Evolutionary conservation across 441 rosid genomes (phyloP), one percentile per base, ranked within the genome.

Genomic region (Bocquillonia castaneifolia): DNA sequence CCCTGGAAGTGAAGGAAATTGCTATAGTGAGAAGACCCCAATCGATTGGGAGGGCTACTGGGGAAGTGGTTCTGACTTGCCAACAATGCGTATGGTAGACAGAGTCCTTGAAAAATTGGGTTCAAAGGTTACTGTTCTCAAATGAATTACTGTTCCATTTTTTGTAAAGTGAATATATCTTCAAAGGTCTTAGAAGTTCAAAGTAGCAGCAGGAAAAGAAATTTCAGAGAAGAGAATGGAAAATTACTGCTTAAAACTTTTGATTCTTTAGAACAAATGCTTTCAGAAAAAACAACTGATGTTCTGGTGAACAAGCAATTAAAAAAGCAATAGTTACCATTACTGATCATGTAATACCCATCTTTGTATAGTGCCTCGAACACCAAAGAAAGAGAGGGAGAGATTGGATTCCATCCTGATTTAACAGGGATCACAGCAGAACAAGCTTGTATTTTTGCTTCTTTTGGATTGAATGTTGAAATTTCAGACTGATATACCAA

Each of bases 51-150:
- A 84, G 72, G 82, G 83, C 59, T 90, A 91, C 61, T 89, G 96
- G 97, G 97, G 99, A 60, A 86, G 91, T 61, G 97, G 92, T 54
- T 89, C 99, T 1, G 91, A 91, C 76, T 65, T 87, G 75, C 83
- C 80, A 8, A 89, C 93, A 28, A 89, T 89, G 97, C 77, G 77
- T 22, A 88, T 91, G 91, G 91, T 87, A 63, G 86, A 88, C 14
- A 77, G 79, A 26, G 83, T 93, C 29, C 80, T 93, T 1, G 31
- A 79, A 69, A 70, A 81, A 52, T 71, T 91, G 79, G 81, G 88
- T 56, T 78, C 96, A 2, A 91, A 83, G 78, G 96, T 91, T 36
- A 72, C 84, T 2, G 89, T 89, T 65, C 68, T 93, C 70, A 93
- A 91, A 91, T 66, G 90, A 92, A 77, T 78, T 94, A 17, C 76